These are phyloP conservation scores for Teratosphaeria pseudoeucalypti DNA, from an alignment of 2,329 filamentous ascomycete genomes.

Conservation along the genomic window DNA sequence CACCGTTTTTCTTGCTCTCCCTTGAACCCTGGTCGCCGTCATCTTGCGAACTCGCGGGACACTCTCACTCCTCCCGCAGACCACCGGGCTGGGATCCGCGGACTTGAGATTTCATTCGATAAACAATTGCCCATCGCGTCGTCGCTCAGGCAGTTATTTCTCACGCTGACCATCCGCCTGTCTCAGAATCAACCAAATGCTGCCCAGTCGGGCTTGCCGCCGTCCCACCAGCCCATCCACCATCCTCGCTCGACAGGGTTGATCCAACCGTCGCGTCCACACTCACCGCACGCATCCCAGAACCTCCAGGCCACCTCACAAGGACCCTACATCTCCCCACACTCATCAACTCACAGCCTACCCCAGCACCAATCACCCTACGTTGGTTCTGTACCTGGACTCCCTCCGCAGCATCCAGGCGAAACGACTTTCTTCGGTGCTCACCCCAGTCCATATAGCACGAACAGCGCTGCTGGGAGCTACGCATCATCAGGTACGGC, in stretches of 20 bases:
- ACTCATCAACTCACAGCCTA: constrained; percentile 50
- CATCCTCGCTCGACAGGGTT: constrained; percentile 63
- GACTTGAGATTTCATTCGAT: not conserved
- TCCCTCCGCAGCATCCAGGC: constrained; percentile 51
- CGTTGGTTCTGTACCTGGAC: constrained; percentile 53
- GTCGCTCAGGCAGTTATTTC: not conserved
- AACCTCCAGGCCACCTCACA: constrained; percentile 46
- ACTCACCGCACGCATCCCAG: constrained; percentile 51
- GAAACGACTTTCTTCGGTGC: constrained; percentile 67
- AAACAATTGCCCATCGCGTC: constrained; percentile 5
- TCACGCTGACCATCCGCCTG: constrained; percentile 9
- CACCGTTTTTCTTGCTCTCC: constrained; percentile 8
- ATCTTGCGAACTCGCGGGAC: constrained; percentile 4
- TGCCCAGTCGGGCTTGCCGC: constrained; percentile 53
- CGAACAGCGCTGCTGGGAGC: constrained; percentile 68
- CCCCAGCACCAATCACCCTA: constrained; percentile 49
- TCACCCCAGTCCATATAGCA: constrained; percentile 73
- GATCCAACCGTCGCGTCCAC: constrained; percentile 57
- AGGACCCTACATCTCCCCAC: constrained; percentile 56
- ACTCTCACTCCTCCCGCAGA: constrained; percentile 4
- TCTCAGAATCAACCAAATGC: constrained; percentile 21
- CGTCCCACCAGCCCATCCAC: constrained; percentile 52
- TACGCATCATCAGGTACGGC: constrained; percentile 78
- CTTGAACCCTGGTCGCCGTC: constrained; percentile 7
- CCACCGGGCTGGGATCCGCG: constrained; percentile 4